These are phyloP conservation scores for Globisporangium spinosum DNA, from an alignment of 352 stramenopile genomes.

Conservation along the genomic window DNA sequence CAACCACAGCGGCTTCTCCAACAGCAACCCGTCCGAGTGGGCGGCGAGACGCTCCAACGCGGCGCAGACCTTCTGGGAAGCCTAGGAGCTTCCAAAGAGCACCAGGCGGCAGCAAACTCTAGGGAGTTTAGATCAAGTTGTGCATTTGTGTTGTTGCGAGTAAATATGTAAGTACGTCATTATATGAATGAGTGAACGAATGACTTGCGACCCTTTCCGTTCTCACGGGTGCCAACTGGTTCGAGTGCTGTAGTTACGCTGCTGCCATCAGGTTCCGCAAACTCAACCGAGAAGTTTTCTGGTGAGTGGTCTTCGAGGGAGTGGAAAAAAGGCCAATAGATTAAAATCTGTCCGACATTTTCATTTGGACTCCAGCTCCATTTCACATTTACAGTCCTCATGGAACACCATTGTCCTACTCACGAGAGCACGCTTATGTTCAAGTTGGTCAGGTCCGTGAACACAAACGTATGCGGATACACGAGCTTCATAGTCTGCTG, in stretches of 20 bases:
- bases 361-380: background rate
- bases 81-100: background rate
- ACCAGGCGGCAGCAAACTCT: background rate
- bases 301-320: too few relatives aligned
- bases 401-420: background rate
- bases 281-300: too few relatives aligned
- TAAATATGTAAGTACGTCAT: background rate
- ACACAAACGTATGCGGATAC: slow-evolving; percentile 12
- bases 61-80: slow-evolving; percentile 9
- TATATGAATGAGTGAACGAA: too few relatives aligned
- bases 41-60: slow-evolving; percentile 19
- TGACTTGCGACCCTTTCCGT: too few relatives aligned
- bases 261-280: too few relatives aligned
- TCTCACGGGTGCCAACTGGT: too few relatives aligned
- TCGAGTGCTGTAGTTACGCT: too few relatives aligned
- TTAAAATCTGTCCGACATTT: background rate
- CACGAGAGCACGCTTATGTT: slow-evolving; percentile 21
- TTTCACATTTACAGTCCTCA: background rate
- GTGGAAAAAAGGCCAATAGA: too few relatives aligned
- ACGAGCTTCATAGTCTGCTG: slow-evolving; percentile 14
- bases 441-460: background rate
- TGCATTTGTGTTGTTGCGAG: background rate
- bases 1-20: slow-evolving; percentile 45
- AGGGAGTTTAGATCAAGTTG: background rate
- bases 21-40: slow-evolving; percentile 42